Base-by-base conservation (phyloP, 108 stramenopile species). In the Nitzschia sp. region DNA sequence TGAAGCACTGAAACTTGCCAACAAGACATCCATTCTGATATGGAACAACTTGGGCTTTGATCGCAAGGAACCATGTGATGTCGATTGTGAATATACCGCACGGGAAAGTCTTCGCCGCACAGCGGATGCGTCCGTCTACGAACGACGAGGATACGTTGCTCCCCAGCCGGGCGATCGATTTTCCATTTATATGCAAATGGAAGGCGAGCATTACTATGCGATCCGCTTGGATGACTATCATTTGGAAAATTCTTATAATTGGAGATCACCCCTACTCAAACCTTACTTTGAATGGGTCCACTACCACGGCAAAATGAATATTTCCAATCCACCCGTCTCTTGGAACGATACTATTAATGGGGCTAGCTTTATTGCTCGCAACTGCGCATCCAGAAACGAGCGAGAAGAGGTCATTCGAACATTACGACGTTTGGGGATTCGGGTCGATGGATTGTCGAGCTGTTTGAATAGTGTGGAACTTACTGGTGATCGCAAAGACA, bases 311-410 rank as follows among this genome's bases (percentile, higher is more conserved):
- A 79, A 80, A 1, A 65, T 75, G 25, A 54, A 58, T 15, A 67
- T 84, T 57, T 66, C 75, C 32, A 66, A 60, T 42, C 79, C 81
- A 2, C 63, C 79, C 11, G 77, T 89, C 0, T 24, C 75, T 9
- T 85, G 33, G 15, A 79, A 48, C 60, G 55, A 66, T 11, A 48
- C 54, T 8, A 81, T 55, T 21, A 74, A 76, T 53, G 86, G 81
- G 2, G 86, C 85, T 19, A 54, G 71, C 18, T 91, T 87, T 57
- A 49, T 87, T 18, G 89, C 89, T 8, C 61, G 62, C 6, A 87
- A 91, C 38, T 91, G 89, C 59, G 59, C 23, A 24, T 66, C 68
- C 27, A 32, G 35, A n/a, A 90, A 82, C 68, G 51, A 83, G 23
- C 82, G 89, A 27, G 86, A 91, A 51, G 59, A 27, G 5, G 47